These are phyloP conservation scores for Ascochyta pisi DNA, from an alignment of 2,329 filamentous ascomycete species.

Conservation along the genomic window DNA sequence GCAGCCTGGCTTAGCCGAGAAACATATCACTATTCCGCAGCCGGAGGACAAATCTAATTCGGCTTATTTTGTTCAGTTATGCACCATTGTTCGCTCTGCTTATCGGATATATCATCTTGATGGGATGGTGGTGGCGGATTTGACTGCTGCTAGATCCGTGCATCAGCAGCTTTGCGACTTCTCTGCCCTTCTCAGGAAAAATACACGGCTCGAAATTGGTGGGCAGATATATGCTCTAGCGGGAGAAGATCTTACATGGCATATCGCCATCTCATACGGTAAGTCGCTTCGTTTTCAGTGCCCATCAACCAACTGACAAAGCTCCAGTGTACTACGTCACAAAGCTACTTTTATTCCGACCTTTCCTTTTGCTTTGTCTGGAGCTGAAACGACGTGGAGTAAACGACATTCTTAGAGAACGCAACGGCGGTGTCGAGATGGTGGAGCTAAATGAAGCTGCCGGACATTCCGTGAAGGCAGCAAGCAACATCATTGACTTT, in stretches of 20 bases:
- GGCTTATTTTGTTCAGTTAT: slow-evolving; percentile 7
- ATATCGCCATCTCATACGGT: slow-evolving; percentile 14
- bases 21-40: not conserved
- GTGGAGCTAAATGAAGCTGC: slow-evolving; percentile 3
- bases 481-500: slow-evolving; percentile 1
- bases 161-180: slow-evolving; percentile 1
- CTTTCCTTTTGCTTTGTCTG: slow-evolving; percentile 4
- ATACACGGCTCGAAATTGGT: slow-evolving; percentile 1
- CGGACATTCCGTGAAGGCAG: not conserved
- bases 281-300: not conserved
- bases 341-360: slow-evolving; percentile 7
- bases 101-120: slow-evolving; percentile 9
- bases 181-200: not conserved
- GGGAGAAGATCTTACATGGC: slow-evolving; percentile 12
- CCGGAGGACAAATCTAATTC: not conserved
- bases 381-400: slow-evolving; percentile 11
- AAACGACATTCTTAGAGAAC: not conserved
- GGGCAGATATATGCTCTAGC: slow-evolving; percentile 6
- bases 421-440: slow-evolving; percentile 8
- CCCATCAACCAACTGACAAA: not conserved
- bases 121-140: not conserved
- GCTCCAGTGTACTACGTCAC: slow-evolving; percentile 2
- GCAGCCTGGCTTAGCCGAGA: not conserved
- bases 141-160: slow-evolving; percentile 1
- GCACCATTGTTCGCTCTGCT: slow-evolving; percentile 11